Percentiles rank a stretch among this genome's conserved stretches.
phyloP scores from a whole-genome alignment of 139 green algal species.

The Coelastrella sp. region DNA sequence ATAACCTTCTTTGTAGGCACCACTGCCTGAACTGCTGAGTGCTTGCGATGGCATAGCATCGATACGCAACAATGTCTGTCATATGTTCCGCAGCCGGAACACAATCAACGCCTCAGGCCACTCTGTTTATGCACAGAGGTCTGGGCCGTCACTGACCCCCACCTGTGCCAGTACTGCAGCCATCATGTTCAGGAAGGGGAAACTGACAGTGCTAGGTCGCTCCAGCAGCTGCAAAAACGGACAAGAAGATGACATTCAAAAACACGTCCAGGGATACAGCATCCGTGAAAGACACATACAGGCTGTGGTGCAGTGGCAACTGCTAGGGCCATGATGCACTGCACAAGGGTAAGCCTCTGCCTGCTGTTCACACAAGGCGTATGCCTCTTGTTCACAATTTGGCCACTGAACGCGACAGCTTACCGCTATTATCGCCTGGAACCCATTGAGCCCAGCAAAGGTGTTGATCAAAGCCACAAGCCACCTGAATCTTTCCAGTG shows the following conservation, averaged over 20 bases:
- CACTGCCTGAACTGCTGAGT: too few species aligned
- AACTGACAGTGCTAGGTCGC: not conserved
- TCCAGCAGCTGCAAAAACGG: conserved; percentile 34
- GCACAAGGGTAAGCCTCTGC: not conserved
- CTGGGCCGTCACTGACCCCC: too few species aligned
- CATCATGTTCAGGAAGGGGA: conserved; percentile 31
- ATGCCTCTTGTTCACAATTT: not conserved
- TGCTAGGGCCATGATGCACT: too few species aligned
- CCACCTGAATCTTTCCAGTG: conserved; percentile 13
- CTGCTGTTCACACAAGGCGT: too few species aligned
- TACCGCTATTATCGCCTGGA: conserved; percentile 23
- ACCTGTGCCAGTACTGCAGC: conserved; percentile 42
- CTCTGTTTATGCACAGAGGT: too few species aligned
- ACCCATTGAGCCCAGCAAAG: conserved; percentile 24
- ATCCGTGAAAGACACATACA: not conserved
- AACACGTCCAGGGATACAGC: too few species aligned
- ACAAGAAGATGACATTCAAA: too few species aligned
- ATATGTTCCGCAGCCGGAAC: too few species aligned
- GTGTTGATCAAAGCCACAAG: conserved; percentile 33
- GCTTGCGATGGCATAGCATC: too few species aligned
- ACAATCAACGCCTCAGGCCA: too few species aligned
- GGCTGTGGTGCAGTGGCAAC: not conserved
- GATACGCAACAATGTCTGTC: too few species aligned
- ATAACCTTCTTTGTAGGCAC: too few species aligned
- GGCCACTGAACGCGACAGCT: not conserved